These are phyloP conservation scores for Omphalotus olearius DNA, from an alignment of 1,284 basidiomycete genomes.

Conservation along the genomic window DNA sequence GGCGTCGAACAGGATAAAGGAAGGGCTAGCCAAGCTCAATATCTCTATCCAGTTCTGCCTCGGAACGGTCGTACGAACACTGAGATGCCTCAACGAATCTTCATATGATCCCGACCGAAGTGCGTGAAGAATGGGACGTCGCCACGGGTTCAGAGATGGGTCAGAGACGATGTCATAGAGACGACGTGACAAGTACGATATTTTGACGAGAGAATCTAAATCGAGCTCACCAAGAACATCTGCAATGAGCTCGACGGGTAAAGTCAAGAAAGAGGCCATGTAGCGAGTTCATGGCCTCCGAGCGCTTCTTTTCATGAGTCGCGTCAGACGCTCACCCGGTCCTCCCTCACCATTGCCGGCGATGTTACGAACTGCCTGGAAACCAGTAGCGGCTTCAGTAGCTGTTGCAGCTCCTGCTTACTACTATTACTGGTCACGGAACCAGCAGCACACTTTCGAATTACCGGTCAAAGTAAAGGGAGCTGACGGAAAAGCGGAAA, in stretches of 20 bases:
- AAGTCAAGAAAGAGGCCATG: slow-evolving; percentile 37
- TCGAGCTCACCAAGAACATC: slow-evolving; percentile 66
- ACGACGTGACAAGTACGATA: slow-evolving; percentile 56
- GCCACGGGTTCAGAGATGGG: slow-evolving; percentile 67
- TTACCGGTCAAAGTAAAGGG: slow-evolving; percentile 36
- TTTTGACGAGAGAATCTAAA: slow-evolving; percentile 49
- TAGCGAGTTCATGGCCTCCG: background rate
- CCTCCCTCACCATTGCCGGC: background rate
- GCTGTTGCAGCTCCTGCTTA: slow-evolving; percentile 44
- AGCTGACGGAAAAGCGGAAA: slow-evolving; percentile 55
- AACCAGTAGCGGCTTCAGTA: slow-evolving; percentile 47
- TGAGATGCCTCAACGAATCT: slow-evolving; percentile 48
- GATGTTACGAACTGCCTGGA: slow-evolving; percentile 68
- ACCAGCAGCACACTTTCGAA: slow-evolving; percentile 26
- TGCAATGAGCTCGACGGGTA: slow-evolving; percentile 73
- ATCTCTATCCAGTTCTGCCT: slow-evolving; percentile 75
- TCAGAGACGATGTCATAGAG: slow-evolving; percentile 56
- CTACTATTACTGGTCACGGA: slow-evolving; percentile 34
- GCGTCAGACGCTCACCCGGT: background rate
- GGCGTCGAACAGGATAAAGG: slow-evolving; percentile 60
- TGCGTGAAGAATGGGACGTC: slow-evolving; percentile 56
- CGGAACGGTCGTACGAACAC: slow-evolving; percentile 57
- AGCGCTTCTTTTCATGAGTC: background rate
- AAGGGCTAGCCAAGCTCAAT: slow-evolving; percentile 49
- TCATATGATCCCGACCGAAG: slow-evolving; percentile 47